These are phyloP conservation scores for Pseudogymnoascus sp. DNA, from an alignment of 2,329 filamentous ascomycete species.

Conservation along the genomic window DNA sequence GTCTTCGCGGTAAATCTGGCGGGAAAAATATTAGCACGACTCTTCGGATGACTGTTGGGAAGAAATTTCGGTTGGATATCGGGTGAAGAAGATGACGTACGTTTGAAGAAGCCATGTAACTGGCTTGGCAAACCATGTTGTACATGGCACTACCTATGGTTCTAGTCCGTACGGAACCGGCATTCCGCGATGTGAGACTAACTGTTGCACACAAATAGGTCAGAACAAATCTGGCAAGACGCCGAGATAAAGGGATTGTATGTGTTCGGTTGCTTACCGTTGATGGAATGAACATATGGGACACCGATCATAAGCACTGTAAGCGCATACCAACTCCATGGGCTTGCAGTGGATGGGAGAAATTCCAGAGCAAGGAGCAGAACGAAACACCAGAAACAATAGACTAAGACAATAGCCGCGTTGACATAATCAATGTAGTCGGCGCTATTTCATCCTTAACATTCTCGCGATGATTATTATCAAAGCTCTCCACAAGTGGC, in stretches of 20 bases:
- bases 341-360: slow-evolving; percentile 9
- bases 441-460: not conserved
- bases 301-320: slow-evolving; percentile 23
- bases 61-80: not conserved
- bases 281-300: slow-evolving; percentile 17
- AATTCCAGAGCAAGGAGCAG: slow-evolving; percentile 27
- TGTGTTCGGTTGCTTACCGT: slow-evolving; percentile 27
- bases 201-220: slow-evolving; percentile 15
- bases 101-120: not conserved
- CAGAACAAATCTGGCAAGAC: not conserved
- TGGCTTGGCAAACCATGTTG: slow-evolving; percentile 41
- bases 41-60: too few relatives aligned
- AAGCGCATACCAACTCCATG: slow-evolving; percentile 25
- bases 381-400: slow-evolving; percentile 33
- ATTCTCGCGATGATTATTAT: not conserved
- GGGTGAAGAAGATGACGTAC: not conserved
- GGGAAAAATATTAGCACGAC: slow-evolving; percentile 12
- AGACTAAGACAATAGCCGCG: slow-evolving; percentile 26
- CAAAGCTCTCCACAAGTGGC: not conserved
- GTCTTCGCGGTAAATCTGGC: slow-evolving; percentile 39
- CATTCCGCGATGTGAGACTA: slow-evolving; percentile 11
- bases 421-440: not conserved
- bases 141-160: slow-evolving; percentile 55
- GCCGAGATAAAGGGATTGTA: too few relatives aligned
- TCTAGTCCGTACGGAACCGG: slow-evolving; percentile 46